Base-by-base conservation (phyloP, 768 basidiomycete genomes). In the Cytidiella melzeri region DNA sequence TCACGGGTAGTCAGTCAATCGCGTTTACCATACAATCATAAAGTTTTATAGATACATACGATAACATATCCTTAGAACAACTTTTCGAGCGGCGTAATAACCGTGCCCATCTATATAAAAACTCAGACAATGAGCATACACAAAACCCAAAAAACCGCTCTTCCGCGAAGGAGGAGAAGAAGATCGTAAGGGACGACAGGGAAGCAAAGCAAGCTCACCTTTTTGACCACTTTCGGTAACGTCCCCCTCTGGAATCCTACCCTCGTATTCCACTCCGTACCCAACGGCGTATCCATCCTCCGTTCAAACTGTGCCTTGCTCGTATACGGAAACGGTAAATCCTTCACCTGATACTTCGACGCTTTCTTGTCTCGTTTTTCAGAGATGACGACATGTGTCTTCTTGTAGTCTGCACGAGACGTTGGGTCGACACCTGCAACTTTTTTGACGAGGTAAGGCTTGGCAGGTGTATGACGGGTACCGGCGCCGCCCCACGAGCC, bases 301-400 rank as follows among this genome's bases (percentile, higher is more conserved):
- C 84, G 81, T 68, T 96, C 93, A 61, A 87, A 97, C 70, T 97
- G 96, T 3, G 86, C 90, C 50, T 83, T 83, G 66, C 86, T 89
- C 7, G 95, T 97, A 63, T 92, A 98, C 3, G 95, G 96, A 67
- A 87, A 87, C 2, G 96, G 96, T 40, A 99, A 67, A 63, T 98
- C 94, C 66, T 87, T 88, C 47, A 92, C 82, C 52, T 83, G 74
- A 64, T 94, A 97, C 68, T 92, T 89, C 13, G 81, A 71, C 0
- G 90, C 93, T 64, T 96, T 96, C 70, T 91, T 92, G 70, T 98
- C 95, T 51, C 84, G 83, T 67, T 87, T 91, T 68, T 99, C 95
- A 1, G 91, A 92, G 59, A 99, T 89, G 71, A 99, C 96, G 61
- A 98, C 80, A 63, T 96, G 85, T 10, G 83, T 76, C 61, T 91